Percentiles rank a stretch among this genome's conserved stretches.
Conservation (phyloP, 306 rosid genomes). For the Cucumis melo region DNA sequence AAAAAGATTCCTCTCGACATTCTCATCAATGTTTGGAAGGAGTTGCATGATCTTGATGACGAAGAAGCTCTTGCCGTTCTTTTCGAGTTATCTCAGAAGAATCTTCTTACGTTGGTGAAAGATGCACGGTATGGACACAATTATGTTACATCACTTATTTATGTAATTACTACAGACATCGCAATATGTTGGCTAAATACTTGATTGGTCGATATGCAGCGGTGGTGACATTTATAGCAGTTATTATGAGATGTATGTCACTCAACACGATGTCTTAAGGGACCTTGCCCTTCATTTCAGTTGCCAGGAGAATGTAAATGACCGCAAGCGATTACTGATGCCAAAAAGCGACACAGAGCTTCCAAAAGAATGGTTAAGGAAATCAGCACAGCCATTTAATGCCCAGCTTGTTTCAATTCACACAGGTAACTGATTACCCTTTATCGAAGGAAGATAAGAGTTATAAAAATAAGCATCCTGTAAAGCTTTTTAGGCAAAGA, state of each 20-base stretch:
- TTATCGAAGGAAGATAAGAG: not conserved
- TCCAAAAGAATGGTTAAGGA: slow-evolving; percentile 71
- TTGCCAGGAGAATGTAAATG: slow-evolving; percentile 16
- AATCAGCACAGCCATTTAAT: slow-evolving; percentile 36
- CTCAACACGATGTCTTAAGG: slow-evolving; percentile 79
- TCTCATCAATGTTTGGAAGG: slow-evolving; percentile 78
- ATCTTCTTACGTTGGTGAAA: slow-evolving; percentile 63
- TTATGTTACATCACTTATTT: not conserved
- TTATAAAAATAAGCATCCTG: not conserved
- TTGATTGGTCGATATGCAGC: slow-evolving; percentile 24
- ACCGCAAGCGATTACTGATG: slow-evolving; percentile 61
- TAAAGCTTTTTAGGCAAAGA: not conserved
- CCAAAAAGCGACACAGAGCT: slow-evolving; percentile 47
- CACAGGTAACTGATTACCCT: slow-evolving; percentile 38
- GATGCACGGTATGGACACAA: slow-evolving; percentile 45
- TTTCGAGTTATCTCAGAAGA: slow-evolving; percentile 67
- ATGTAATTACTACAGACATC: not conserved
- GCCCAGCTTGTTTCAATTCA: slow-evolving; percentile 76
- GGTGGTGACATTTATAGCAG: slow-evolving; percentile 57
- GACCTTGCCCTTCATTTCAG: slow-evolving; percentile 70
- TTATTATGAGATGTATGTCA: slow-evolving; percentile 59
- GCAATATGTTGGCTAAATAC: slow-evolving; percentile 3
- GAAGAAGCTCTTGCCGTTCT: slow-evolving; percentile 66
- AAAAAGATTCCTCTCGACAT: slow-evolving; percentile 71
- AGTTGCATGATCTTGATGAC: slow-evolving; percentile 56